Evolutionary conservation across 371 early-diverging fungal species (phyloP), one percentile per base, ranked within the genome.

Genomic region (Mortierella sp.): DNA sequence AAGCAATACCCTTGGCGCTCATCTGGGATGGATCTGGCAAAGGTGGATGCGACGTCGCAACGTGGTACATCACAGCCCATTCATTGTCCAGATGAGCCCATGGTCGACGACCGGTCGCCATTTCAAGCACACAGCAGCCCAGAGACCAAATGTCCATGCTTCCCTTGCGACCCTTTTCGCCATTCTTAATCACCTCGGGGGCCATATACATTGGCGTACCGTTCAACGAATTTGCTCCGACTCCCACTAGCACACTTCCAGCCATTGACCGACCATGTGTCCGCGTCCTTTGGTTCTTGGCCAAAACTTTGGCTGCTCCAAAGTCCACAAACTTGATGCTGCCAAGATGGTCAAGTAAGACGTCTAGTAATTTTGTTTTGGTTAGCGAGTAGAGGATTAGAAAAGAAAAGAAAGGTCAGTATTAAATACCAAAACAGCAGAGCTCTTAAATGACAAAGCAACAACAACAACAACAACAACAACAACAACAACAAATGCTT

Each of bases 131-230:
- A 72, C 96, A 94, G 74, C 98, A 95, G 19, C 97, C 99, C 25
- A 97, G 75, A 5, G 96, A 91, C 97, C 98, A 99, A 43, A 96
- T 95, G 75, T 99, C 99, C 88, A 93, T 93, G 14, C 94, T 90
- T 1, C 95, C 95, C 68, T 88, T 89, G 28, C 89, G 84, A 12
- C 92, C 91, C 59, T 87, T 86, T 43, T 88, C 89, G n/a, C 90
- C 88, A 16, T 91, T 94, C n/a, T 90, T 90, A 66, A 97, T 94
- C 16, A 97, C 93, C 83, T 97, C 98, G 6, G 99, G 99, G 5
- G 97, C 96, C 95, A 99, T 97, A 75, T 98, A 99, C 91, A 95
- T 95, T 0, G 99, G 98, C 9, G 99, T 99, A 19, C 99, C 98
- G 2, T 94, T 91, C 62, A 95, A 77, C 44, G 92, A 92, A 53